Percentiles rank a stretch among this genome's conserved stretches.
Evolutionary conservation across 176 grass and related monocot genomes (phyloP).

Genomic region (Oryza rufipogon): DNA sequence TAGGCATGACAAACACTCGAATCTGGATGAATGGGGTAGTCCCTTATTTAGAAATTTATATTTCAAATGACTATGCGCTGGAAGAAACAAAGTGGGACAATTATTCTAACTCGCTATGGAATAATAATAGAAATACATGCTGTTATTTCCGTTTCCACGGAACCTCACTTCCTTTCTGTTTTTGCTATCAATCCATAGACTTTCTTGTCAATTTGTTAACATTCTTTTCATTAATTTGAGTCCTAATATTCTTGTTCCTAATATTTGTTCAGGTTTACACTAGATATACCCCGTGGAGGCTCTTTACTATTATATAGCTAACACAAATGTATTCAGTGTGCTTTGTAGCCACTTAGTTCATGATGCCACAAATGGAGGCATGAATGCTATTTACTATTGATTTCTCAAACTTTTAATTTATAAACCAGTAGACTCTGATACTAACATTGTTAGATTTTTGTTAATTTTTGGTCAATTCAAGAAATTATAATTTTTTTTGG

Average conservation of each 20-base stretch:
- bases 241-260: background rate
- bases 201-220: constrained; percentile 1
- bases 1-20: background rate
- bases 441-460: background rate
- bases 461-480: background rate
- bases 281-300: background rate
- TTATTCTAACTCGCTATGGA: background rate
- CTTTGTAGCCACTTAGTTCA: constrained; percentile 13
- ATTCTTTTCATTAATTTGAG: background rate
- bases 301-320: background rate
- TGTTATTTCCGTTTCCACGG: background rate
- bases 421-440: constrained; percentile 18
- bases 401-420: constrained; percentile 19
- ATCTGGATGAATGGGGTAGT: constrained; percentile 5
- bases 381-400: constrained; percentile 16
- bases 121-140: background rate
- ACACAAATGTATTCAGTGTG: background rate
- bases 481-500: background rate
- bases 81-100: background rate
- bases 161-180: constrained; percentile 12
- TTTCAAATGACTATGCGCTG: constrained; percentile 12
- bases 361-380: background rate
- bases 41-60: constrained; percentile 1
- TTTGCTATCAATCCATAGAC: background rate
- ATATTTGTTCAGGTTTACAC: background rate